These are phyloP conservation scores for Ascocoryne sarcoides DNA, from an alignment of 2,329 filamentous ascomycete species.

Conservation along the genomic window DNA sequence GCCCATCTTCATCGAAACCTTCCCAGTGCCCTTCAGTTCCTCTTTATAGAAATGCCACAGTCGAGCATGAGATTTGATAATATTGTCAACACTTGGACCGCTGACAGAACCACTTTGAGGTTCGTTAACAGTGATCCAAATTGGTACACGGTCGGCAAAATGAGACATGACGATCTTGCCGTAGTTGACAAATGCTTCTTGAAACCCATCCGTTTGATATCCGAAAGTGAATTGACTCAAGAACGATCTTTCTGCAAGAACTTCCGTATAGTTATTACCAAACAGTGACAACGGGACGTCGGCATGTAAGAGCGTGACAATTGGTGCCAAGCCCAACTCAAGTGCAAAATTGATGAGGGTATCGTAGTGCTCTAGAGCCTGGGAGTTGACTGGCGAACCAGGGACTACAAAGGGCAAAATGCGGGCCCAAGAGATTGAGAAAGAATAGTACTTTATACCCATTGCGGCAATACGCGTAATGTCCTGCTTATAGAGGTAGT, in stretches of 20 bases:
- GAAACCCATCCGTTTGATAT: slow-evolving; percentile 32
- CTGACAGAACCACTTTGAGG: too few relatives aligned
- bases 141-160: slow-evolving; percentile 40
- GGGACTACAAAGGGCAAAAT: slow-evolving; percentile 42
- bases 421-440: slow-evolving; percentile 43
- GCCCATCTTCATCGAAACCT: slow-evolving; percentile 35
- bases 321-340: slow-evolving; percentile 40
- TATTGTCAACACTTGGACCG: slow-evolving; percentile 13
- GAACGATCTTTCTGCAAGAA: too few relatives aligned
- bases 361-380: slow-evolving; percentile 42
- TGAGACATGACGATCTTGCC: slow-evolving; percentile 41
- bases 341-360: slow-evolving; percentile 42
- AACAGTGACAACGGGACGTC: slow-evolving; percentile 41
- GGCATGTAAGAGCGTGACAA: slow-evolving; percentile 40
- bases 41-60: slow-evolving; percentile 45
- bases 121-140: slow-evolving; percentile 43
- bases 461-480: slow-evolving; percentile 43
- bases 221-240: slow-evolving; percentile 29
- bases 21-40: slow-evolving; percentile 39
- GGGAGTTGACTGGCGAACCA: slow-evolving; percentile 41
- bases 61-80: slow-evolving; percentile 38
- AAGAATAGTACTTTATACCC: slow-evolving; percentile 42
- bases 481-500: slow-evolving; percentile 47
- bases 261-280: slow-evolving; percentile 21
- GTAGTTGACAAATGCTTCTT: slow-evolving; percentile 43